Conservation (phyloP, 305 asterid genomes). For the Solanum chacoense region DNA sequence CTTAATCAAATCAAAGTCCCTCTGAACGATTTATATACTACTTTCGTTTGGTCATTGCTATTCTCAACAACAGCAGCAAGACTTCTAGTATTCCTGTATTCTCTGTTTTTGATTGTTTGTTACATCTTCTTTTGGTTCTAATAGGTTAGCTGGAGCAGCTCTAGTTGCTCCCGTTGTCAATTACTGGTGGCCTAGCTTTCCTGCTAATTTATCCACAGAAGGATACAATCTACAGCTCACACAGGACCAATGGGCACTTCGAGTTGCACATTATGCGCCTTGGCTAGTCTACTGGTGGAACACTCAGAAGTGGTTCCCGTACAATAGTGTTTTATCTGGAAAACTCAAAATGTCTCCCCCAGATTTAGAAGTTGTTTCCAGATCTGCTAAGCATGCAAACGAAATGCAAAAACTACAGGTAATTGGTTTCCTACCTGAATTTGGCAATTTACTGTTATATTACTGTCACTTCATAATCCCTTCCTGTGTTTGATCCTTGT, state of each 20-base stretch:
- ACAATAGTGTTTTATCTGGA: constrained; percentile 34
- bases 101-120: background rate
- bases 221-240: constrained; percentile 30
- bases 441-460: background rate
- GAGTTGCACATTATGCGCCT: constrained; percentile 53
- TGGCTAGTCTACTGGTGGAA: constrained; percentile 70
- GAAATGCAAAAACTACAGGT: background rate
- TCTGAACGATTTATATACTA: background rate
- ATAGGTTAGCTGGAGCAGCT: constrained; percentile 52
- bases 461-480: background rate
- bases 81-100: background rate
- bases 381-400: background rate
- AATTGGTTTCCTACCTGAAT: background rate
- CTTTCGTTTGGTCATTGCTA: background rate
- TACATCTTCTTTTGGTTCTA: background rate
- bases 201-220: constrained; percentile 33
- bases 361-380: constrained; percentile 30
- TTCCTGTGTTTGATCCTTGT: background rate
- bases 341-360: constrained; percentile 30
- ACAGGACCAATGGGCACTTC: constrained; percentile 55
- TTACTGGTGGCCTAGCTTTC: constrained; percentile 64
- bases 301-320: constrained; percentile 61
- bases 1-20: background rate
- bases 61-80: background rate
- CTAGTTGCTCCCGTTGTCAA: constrained; percentile 47